phyloP scores from a whole-genome alignment of 1,284 basidiomycete species.

The Athelia psychrophila region DNA sequence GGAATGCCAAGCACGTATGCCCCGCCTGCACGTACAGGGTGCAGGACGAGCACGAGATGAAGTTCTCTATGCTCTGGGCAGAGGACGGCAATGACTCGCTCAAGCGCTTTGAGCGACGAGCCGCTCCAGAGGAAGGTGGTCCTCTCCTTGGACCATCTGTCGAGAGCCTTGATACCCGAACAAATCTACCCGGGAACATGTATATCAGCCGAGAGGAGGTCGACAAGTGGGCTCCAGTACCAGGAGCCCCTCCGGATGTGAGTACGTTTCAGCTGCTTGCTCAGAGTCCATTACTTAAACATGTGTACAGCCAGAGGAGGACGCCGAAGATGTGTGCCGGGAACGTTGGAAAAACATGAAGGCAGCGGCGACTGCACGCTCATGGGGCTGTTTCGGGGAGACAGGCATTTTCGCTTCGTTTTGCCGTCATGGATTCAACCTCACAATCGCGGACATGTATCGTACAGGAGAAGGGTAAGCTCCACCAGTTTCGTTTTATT shows the following conservation, averaged over 20 bases:
- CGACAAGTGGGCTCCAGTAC: conserved; percentile 4
- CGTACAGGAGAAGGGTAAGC: conserved; percentile 18
- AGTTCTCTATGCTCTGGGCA: conserved; percentile 2
- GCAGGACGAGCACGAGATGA: background rate
- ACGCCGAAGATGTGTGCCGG: conserved; percentile 5
- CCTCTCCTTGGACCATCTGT: background rate
- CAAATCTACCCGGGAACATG: conserved; percentile 2
- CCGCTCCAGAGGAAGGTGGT: background rate
- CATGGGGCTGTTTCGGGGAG: conserved; percentile 19
- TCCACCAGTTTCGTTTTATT: background rate
- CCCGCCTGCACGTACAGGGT: conserved; percentile 9
- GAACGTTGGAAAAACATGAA: conserved; percentile 15
- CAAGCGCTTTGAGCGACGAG: background rate
- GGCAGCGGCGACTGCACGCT: conserved; percentile 9
- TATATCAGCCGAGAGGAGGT: conserved; percentile 7
- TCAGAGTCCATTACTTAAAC: background rate
- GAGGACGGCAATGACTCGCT: conserved; percentile 9
- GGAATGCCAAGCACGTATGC: conserved; percentile 4
- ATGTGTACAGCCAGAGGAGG: conserved; percentile 1
- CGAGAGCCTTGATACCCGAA: conserved; percentile 1
- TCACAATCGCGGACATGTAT: conserved; percentile 17
- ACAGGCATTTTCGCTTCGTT: conserved; percentile 13
- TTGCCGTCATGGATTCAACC: conserved; percentile 16
- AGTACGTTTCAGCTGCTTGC: background rate
- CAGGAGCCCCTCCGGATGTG: background rate